These are phyloP conservation scores for Sphaceloma murrayae DNA, from an alignment of 2,329 filamentous ascomycete species.

Conservation along the genomic window DNA sequence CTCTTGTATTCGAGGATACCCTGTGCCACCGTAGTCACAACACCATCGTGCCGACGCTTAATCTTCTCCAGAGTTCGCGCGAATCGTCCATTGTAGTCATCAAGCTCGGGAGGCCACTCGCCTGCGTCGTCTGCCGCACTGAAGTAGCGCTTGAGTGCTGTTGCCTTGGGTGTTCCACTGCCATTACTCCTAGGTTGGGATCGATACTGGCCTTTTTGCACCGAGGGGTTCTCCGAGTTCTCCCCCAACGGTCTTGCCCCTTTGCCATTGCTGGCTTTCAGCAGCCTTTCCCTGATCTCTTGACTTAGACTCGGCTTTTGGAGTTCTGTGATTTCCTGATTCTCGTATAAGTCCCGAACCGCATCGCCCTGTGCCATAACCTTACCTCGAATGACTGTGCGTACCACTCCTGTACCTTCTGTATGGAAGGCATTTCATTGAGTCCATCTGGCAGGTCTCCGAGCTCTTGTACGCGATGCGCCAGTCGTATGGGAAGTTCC, in stretches of 20 bases:
- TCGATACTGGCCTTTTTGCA: slow-evolving; percentile 71
- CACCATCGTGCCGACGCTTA: slow-evolving; percentile 90
- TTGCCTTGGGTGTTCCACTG: slow-evolving; percentile 40
- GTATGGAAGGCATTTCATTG: slow-evolving; percentile 95
- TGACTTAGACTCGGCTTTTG: slow-evolving; percentile 65
- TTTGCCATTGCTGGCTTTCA: slow-evolving; percentile 55
- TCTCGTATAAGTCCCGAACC: slow-evolving; percentile 24
- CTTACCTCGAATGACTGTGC: slow-evolving; percentile 96
- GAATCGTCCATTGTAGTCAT: slow-evolving; percentile 89
- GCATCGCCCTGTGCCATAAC: slow-evolving; percentile 19
- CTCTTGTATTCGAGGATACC: slow-evolving; percentile 98
- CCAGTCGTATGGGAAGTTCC: slow-evolving; percentile 91
- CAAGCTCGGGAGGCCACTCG: slow-evolving; percentile 88
- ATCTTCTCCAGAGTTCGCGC: slow-evolving; percentile 83
- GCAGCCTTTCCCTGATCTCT: slow-evolving; percentile 69
- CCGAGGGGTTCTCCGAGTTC: slow-evolving; percentile 81
- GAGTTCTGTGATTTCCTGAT: slow-evolving; percentile 80
- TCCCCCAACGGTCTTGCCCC: slow-evolving; percentile 62
- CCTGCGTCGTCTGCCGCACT: slow-evolving; percentile 70
- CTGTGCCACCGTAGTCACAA: slow-evolving; percentile 96
- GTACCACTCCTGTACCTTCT: slow-evolving; percentile 95
- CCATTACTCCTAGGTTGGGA: slow-evolving; percentile 47
- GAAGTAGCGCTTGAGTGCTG: slow-evolving; percentile 63
- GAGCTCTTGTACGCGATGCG: slow-evolving; percentile 92
- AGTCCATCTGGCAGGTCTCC: slow-evolving; percentile 87